Conservation (phyloP, 1,284 basidiomycete species). For the Leccinum fallax region DNA sequence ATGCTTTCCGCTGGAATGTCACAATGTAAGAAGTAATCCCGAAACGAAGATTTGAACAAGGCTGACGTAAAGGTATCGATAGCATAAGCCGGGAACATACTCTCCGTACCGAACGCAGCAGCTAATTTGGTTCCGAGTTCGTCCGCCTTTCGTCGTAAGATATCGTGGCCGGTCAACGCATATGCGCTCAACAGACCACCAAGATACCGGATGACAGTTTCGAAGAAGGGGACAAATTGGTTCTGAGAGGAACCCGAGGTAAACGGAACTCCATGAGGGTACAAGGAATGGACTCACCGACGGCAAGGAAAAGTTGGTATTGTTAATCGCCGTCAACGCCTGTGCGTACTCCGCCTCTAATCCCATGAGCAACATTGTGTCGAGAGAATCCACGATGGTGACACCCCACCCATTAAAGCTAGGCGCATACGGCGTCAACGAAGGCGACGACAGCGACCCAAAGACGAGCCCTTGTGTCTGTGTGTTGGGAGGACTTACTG, state of each 20-base stretch:
- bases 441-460: not conserved
- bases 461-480: not conserved
- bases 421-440: constrained; percentile 10
- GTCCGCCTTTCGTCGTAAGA: constrained; percentile 52
- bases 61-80: constrained; percentile 51
- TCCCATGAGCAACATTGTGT: constrained; percentile 88
- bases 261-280: not conserved
- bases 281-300: constrained; percentile 24
- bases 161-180: constrained; percentile 58
- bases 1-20: constrained; percentile 2
- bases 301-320: constrained; percentile 60
- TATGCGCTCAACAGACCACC: constrained; percentile 84
- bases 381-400: constrained; percentile 78
- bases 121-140: constrained; percentile 52
- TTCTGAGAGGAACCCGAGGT: constrained; percentile 21
- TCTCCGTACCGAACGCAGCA: constrained; percentile 51
- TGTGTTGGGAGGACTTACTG: constrained; percentile 45
- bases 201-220: constrained; percentile 86
- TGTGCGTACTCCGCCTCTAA: constrained; percentile 75
- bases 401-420: constrained; percentile 89
- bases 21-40: constrained; percentile 1
- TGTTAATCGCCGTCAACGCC: constrained; percentile 67
- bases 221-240: constrained; percentile 65
- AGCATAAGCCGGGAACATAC: constrained; percentile 49
- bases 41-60: not conserved